Evolutionary conservation across 1,284 basidiomycete genomes (phyloP), one percentile per base, ranked within the genome.

Genomic region (Trichosporon sp.): DNA sequence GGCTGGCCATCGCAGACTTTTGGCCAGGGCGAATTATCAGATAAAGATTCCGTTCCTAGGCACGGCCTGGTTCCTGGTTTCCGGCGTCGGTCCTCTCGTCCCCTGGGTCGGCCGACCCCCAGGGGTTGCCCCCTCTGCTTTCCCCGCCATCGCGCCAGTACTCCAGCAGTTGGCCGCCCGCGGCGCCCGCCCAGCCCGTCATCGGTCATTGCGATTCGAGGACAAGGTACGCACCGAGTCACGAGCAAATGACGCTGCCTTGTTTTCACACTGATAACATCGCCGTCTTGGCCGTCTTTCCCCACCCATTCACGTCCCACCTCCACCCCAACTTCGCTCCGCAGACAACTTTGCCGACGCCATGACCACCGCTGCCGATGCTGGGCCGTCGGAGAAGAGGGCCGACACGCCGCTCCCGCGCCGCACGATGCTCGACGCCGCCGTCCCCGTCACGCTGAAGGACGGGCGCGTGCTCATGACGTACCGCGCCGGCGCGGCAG

Each of bases 351-450:
- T n/a, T 34, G 6, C 5, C 44, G 44, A 3, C 42, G 15, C 44
- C 44, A 51, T 51, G 44, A 9, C 23, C 44, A 8, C n/a, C 11
- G 8, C n/a, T 15, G 56, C 27, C 29, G 8, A 2, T 15, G 56
- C 27, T 15, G 56, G 7, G 3, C 12, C 56, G 8, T 27, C 56
- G 15, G 29, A 58, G 56, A 58, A 58, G 56, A 6, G 27, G 6
- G 13, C 27, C 15, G 27, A 29, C 56, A 31, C 56, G 15, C 56
- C 56, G 15, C 9, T 31, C 29, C 56, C 56, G 27, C 21, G 27
- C 5, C 29, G 56, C 27, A 63, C 27, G 31, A 63, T 68, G 27
- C 67, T 68, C 51, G 63, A 64, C 51, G 32, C 38, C 38, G 29
- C 63, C 34, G 21, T 42, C 29, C n/a, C 23, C 34, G 51, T 67